These are phyloP conservation scores for Aspergillus sp. DNA, from an alignment of 2,329 filamentous ascomycete species.

Conservation along the genomic window DNA sequence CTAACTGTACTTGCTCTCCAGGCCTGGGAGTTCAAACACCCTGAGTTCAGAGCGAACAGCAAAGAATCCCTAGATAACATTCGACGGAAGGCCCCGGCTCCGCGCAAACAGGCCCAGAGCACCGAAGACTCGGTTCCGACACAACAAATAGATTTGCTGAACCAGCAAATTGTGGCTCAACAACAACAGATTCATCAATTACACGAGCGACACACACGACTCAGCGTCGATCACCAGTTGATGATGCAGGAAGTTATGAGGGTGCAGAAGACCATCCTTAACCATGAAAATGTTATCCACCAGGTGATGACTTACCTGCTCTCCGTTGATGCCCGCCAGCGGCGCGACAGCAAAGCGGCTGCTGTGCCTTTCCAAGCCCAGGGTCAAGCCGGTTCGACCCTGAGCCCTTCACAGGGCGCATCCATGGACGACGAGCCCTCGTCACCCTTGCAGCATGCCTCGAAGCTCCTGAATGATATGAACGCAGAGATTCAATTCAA, in stretches of 20 bases:
- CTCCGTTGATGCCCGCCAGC: slow-evolving; percentile 63
- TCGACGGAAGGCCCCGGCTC: slow-evolving; percentile 87
- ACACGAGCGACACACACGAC: slow-evolving; percentile 79
- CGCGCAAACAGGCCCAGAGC: slow-evolving; percentile 68
- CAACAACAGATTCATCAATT: slow-evolving; percentile 89
- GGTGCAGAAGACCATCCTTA: slow-evolving; percentile 69
- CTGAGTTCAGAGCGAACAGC: slow-evolving; percentile 91
- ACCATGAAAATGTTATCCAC: slow-evolving; percentile 71
- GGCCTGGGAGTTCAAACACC: slow-evolving; percentile 97
- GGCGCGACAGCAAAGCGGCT: slow-evolving; percentile 59
- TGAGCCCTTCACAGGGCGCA: slow-evolving; percentile 49
- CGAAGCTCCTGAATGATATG: slow-evolving; percentile 65
- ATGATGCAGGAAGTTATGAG: slow-evolving; percentile 65
- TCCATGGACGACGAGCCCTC: slow-evolving; percentile 63
- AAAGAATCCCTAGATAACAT: slow-evolving; percentile 98
- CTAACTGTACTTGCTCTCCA: slow-evolving; percentile 39
- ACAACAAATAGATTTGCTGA: slow-evolving; percentile 86
- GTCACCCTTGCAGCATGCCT: slow-evolving; percentile 68
- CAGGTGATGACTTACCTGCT: slow-evolving; percentile 70
- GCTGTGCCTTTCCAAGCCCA: slow-evolving; percentile 44
- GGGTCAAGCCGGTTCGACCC: slow-evolving; percentile 39
- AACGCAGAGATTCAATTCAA: slow-evolving; percentile 67
- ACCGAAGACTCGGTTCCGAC: slow-evolving; percentile 76
- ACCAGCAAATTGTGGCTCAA: slow-evolving; percentile 83
- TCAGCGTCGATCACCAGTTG: slow-evolving; percentile 67